A percentile compares a stretch with the other conserved stretches of the same genome.
phyloP scores from a whole-genome alignment of 1,284 basidiomycete species.

The Sporisorium iseilematis-ciliati region DNA sequence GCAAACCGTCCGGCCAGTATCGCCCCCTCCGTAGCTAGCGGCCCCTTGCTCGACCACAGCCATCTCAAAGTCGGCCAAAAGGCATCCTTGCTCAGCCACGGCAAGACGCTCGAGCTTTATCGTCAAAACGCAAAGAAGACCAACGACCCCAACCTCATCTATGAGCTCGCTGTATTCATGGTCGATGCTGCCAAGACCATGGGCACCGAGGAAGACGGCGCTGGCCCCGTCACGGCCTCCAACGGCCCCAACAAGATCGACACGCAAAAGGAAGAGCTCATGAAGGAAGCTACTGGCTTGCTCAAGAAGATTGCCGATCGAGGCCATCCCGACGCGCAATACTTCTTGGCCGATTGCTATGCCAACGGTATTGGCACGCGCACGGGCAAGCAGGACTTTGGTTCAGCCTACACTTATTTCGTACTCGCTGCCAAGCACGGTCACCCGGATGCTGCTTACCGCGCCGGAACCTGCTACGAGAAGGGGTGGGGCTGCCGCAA shows the following conservation, averaged over 20 bases:
- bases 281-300: constrained; percentile 89
- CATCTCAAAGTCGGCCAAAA: constrained; percentile 93
- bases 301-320: constrained; percentile 91
- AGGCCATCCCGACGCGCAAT: constrained; percentile 93
- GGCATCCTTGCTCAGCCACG: constrained; percentile 90
- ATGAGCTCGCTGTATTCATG: constrained; percentile 98
- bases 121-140: constrained; percentile 98
- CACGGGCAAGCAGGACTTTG: constrained; percentile 88
- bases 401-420: constrained; percentile 94
- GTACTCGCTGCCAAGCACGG: constrained; percentile 96
- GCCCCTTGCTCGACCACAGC: constrained; percentile 83
- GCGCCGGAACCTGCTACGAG: constrained; percentile 96
- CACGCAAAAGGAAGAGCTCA: constrained; percentile 74
- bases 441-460: constrained; percentile 95
- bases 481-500: constrained; percentile 97
- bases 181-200: constrained; percentile 79
- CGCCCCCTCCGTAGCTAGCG: constrained; percentile 53
- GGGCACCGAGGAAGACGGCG: constrained; percentile 43
- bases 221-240: constrained; percentile 25
- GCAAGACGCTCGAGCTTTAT: constrained; percentile 95
- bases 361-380: constrained; percentile 94
- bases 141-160: constrained; percentile 95
- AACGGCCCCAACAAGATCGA: constrained; percentile 46
- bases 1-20: constrained; percentile 60
- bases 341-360: constrained; percentile 97